Percentiles rank a stretch among this genome's conserved stretches.
Evolutionary conservation across 768 basidiomycete species (phyloP).

Genomic region (Tephrocybe rancida): DNA sequence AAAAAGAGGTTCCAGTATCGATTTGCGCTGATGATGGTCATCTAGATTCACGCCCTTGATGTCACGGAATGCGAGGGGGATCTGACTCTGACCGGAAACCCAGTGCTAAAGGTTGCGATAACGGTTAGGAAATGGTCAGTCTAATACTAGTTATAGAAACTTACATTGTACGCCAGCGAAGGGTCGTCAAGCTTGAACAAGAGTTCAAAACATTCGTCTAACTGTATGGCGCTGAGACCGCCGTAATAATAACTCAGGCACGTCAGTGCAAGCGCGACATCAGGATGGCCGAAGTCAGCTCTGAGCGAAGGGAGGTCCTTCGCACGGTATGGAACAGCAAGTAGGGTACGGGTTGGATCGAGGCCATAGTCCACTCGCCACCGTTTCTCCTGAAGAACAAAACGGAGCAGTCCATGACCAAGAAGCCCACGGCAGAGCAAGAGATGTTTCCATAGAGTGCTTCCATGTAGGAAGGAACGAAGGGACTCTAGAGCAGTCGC

Average conservation of each 20-base stretch:
- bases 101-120: background rate
- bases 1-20: slow-evolving; percentile 35
- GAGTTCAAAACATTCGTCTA: slow-evolving; percentile 36
- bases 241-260: slow-evolving; percentile 52
- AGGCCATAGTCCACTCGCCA: slow-evolving; percentile 59
- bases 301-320: slow-evolving; percentile 49
- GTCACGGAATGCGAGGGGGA: slow-evolving; percentile 32
- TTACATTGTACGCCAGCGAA: slow-evolving; percentile 35
- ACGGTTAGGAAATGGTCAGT: background rate
- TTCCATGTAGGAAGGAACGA: background rate
- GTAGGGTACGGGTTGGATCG: slow-evolving; percentile 38
- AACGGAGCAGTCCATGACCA: slow-evolving; percentile 39
- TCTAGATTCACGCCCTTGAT: slow-evolving; percentile 44
- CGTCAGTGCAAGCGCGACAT: slow-evolving; percentile 45
- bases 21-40: slow-evolving; percentile 33
- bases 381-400: slow-evolving; percentile 37
- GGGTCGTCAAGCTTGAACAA: slow-evolving; percentile 45
- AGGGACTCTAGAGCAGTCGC: background rate
- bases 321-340: slow-evolving; percentile 57
- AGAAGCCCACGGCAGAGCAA: slow-evolving; percentile 49
- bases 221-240: slow-evolving; percentile 41
- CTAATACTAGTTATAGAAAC: background rate
- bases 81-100: slow-evolving; percentile 5
- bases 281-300: slow-evolving; percentile 57
- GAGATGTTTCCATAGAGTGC: slow-evolving; percentile 34